Percentiles rank a stretch among this genome's conserved stretches.
Conservation (phyloP, 2,329 filamentous ascomycete genomes). For the Aspergillus thermomutatus region DNA sequence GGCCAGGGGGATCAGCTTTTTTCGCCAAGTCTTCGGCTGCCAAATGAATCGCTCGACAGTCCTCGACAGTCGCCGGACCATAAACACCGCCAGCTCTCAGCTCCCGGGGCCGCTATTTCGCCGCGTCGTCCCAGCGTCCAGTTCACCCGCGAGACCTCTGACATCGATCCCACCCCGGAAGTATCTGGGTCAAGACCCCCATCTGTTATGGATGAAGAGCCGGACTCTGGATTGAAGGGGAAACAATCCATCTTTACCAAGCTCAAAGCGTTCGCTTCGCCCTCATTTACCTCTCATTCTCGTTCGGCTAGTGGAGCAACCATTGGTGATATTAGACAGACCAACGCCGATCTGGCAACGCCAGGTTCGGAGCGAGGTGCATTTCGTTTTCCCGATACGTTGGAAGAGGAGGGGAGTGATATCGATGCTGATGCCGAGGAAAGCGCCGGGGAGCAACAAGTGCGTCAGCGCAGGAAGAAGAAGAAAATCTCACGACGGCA, state of each 20-base stretch:
- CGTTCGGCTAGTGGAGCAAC: constrained; percentile 49
- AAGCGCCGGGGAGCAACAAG: constrained; percentile 72
- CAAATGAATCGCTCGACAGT: constrained; percentile 24
- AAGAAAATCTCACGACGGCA: constrained; percentile 55
- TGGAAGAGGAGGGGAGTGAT: constrained; percentile 63
- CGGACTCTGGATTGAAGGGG: constrained; percentile 58
- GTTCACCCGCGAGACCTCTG: constrained; percentile 60
- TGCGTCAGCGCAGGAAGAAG: constrained; percentile 53
- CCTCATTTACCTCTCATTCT: constrained; percentile 48
- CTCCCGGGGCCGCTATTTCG: constrained; percentile 34
- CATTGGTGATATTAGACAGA: constrained; percentile 38
- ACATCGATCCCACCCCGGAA: constrained; percentile 49
- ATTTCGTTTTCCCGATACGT: constrained; percentile 52
- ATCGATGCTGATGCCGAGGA: constrained; percentile 78
- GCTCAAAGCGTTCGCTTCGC: constrained; percentile 66
- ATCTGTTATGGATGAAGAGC: constrained; percentile 61
- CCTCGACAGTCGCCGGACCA: constrained; percentile 19
- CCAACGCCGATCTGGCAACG: constrained; percentile 39
- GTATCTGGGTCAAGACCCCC: constrained; percentile 57
- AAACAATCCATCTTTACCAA: constrained; percentile 71
- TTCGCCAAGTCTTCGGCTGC: constrained; percentile 22
- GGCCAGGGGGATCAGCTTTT: constrained; percentile 16
- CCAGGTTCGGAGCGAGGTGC: constrained; percentile 49
- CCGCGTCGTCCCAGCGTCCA: constrained; percentile 67
- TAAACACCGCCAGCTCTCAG: constrained; percentile 20